phyloP scores from a whole-genome alignment of 345 rosid genomes.

The Syzygium grande region DNA sequence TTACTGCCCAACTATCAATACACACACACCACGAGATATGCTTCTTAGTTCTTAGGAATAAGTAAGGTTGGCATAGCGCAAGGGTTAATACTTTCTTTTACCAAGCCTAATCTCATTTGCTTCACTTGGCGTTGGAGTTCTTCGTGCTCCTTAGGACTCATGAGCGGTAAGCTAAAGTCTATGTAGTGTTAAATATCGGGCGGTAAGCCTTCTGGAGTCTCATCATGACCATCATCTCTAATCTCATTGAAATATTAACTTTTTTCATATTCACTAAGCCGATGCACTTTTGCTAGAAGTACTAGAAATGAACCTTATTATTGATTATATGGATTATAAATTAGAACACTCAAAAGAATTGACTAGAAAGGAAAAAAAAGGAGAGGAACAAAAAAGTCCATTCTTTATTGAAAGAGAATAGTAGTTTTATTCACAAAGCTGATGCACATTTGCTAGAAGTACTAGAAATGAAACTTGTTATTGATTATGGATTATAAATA shows the following conservation, averaged over 20 bases:
- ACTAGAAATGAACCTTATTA: not conserved
- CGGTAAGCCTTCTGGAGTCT: no score
- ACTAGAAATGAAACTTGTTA: not conserved
- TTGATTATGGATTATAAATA: not conserved
- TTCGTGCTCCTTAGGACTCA: not conserved
- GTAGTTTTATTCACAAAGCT: not conserved
- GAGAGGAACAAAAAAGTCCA: not conserved
- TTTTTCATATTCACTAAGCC: not conserved
- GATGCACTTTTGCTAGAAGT: not conserved
- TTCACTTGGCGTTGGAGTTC: not conserved
- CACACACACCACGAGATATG: not conserved
- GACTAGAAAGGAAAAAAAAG: no score
- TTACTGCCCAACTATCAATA: no score
- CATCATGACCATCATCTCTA: no score
- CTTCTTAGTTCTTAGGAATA: not conserved
- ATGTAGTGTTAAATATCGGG: no score
- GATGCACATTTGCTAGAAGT: not conserved
- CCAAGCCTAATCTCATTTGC: not conserved
- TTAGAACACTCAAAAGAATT: not conserved
- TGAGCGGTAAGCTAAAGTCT: not conserved
- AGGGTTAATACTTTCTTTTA: not conserved
- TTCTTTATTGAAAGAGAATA: not conserved
- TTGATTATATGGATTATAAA: not conserved
- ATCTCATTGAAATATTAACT: no score
- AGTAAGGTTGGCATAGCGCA: not conserved